Conservation (phyloP, 495 filamentous ascomycete species). For the Tricharina praecox region DNA sequence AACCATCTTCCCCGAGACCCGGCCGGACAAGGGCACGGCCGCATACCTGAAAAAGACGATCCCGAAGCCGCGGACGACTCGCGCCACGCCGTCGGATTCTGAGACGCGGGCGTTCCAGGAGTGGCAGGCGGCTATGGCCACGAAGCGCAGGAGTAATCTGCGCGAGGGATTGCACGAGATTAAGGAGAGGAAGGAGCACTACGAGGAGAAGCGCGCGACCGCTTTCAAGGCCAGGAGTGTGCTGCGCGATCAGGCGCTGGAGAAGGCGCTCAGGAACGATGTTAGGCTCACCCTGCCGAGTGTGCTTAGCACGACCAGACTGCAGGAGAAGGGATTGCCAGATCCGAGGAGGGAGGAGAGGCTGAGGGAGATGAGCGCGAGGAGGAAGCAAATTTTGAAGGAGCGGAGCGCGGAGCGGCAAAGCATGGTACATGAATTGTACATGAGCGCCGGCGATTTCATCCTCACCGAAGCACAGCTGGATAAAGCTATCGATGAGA, state of each 20-base stretch:
- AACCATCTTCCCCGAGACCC: conserved; percentile 40
- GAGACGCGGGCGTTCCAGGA: conserved; percentile 35
- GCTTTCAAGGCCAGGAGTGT: conserved; percentile 13
- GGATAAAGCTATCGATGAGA: conserved; percentile 41
- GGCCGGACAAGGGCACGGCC: conserved; percentile 35
- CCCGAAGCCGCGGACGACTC: conserved; percentile 20
- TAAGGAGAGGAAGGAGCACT: conserved; percentile 34
- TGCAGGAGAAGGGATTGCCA: conserved; percentile 25
- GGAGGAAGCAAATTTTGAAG: conserved; percentile 27
- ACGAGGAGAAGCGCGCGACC: conserved; percentile 1
- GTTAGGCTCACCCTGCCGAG: conserved; percentile 45
- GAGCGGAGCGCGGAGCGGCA: conserved; percentile 31
- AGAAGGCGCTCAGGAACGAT: conserved; percentile 40
- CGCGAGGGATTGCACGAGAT: conserved; percentile 45
- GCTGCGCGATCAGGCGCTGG: conserved; percentile 33
- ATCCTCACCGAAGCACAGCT: conserved; percentile 48
- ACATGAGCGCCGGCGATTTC: conserved; percentile 47
- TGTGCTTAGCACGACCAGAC: conserved; percentile 26
- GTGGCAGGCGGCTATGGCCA: conserved; percentile 49
- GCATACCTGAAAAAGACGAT: conserved; percentile 36
- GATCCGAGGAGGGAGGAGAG: conserved; percentile 36
- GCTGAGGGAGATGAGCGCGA: conserved; percentile 17
- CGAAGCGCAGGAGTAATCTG: conserved; percentile 42
- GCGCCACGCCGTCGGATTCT: conserved; percentile 8
- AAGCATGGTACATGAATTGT: conserved; percentile 42